phyloP scores from a whole-genome alignment of 2,329 filamentous ascomycete genomes.

The Colletotrichum abscissum region DNA sequence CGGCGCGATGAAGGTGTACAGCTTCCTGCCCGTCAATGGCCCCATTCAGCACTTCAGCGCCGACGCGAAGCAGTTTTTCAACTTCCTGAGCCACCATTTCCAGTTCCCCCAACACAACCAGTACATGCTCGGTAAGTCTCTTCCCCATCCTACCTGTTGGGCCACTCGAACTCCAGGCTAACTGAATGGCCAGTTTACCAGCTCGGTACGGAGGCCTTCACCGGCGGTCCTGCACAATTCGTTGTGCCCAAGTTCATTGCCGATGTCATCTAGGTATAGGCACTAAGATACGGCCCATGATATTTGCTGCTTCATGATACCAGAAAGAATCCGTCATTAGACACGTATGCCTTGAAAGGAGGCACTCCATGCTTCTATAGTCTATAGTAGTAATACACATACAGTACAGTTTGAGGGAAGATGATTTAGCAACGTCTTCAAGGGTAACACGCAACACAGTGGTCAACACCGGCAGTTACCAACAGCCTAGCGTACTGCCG shows the following conservation, averaged over 20 bases:
- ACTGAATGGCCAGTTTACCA: conserved; percentile 36
- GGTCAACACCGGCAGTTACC: conserved; percentile 9
- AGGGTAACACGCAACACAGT: conserved; percentile 1
- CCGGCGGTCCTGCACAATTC: conserved; percentile 39
- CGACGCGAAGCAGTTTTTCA: conserved; percentile 65
- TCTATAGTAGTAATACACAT: conserved; percentile 12
- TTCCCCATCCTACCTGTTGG: not conserved
- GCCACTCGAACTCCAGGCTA: not conserved
- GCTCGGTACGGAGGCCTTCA: conserved; percentile 41
- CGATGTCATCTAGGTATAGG: conserved; percentile 22
- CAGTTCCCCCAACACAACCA: conserved; percentile 47
- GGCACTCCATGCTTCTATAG: not conserved
- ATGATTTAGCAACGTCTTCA: not conserved
- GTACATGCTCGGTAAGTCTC: conserved; percentile 40
- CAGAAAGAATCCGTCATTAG: not conserved
- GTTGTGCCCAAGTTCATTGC: conserved; percentile 38
- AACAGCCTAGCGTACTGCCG: conserved; percentile 25
- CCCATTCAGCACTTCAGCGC: conserved; percentile 61
- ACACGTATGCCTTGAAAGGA: not conserved
- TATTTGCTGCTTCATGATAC: not conserved
- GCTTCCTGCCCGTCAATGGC: conserved; percentile 49
- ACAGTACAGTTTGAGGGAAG: conserved; percentile 11
- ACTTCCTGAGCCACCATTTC: conserved; percentile 58
- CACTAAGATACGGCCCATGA: too few species aligned
- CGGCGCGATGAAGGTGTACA: conserved; percentile 65